Evolutionary conservation across 2,329 filamentous ascomycete genomes (phyloP).

Genomic region (Elsinoe perseae): DNA sequence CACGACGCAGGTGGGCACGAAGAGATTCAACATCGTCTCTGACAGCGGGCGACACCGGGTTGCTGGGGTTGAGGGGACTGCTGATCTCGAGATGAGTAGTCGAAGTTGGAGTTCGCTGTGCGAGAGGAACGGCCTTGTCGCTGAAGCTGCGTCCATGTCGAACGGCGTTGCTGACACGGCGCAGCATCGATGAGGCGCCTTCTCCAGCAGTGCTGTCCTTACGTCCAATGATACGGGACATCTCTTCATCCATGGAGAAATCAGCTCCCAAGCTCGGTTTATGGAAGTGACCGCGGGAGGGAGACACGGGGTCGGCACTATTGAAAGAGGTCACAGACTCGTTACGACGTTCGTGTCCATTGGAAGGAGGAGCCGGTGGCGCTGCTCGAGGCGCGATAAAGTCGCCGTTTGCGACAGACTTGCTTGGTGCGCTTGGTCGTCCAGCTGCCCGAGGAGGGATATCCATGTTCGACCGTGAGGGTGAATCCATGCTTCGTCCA

Average conservation of each 20-base stretch:
- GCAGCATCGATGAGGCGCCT: conserved; percentile 59
- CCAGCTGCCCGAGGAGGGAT: conserved; percentile 40
- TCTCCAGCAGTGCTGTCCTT: conserved; percentile 29
- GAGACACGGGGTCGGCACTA: conserved; percentile 29
- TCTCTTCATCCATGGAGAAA: conserved; percentile 92
- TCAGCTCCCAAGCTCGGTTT: conserved; percentile 67
- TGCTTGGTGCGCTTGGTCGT: conserved; percentile 37
- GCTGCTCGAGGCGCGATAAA: conserved; percentile 42
- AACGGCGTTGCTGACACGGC: conserved; percentile 85
- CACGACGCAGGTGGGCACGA: conserved; percentile 68
- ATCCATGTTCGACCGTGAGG: conserved; percentile 36
- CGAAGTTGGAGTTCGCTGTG: conserved; percentile 16
- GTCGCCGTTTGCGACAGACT: conserved; percentile 33
- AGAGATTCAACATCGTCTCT: conserved; percentile 39
- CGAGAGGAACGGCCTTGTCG: conserved; percentile 33
- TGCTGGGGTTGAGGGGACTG: conserved; percentile 53
- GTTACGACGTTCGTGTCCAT: conserved; percentile 22
- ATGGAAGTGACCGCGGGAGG: conserved; percentile 28
- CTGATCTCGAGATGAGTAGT: conserved; percentile 21
- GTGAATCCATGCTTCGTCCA: conserved; percentile 34
- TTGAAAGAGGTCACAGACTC: conserved; percentile 41
- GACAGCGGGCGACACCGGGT: conserved; percentile 53
- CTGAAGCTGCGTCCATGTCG: conserved; percentile 88
- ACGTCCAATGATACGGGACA: conserved; percentile 69
- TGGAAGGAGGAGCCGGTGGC: conserved; percentile 34